A percentile compares a stretch with the other conserved stretches of the same genome.
Conservation (phyloP, 495 filamentous ascomycete genomes). For the Trichoderma gamsii region DNA sequence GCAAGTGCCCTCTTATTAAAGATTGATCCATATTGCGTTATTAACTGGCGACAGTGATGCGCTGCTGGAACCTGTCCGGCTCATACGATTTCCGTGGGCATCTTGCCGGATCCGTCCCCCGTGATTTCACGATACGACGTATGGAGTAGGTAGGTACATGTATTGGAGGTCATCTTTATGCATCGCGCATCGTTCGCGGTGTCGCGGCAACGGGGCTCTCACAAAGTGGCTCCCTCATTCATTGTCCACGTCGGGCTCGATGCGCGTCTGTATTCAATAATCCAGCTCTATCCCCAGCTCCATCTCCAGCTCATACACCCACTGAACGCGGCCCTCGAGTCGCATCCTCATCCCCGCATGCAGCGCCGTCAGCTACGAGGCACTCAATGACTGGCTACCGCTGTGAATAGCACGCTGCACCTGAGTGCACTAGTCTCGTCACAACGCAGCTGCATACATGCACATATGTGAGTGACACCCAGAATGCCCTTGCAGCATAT, state of each 20-base stretch:
- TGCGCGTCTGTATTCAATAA: not conserved
- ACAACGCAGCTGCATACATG: not conserved
- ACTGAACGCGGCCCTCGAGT: not conserved
- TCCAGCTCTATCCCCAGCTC: not conserved
- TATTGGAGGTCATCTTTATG: too few relatives aligned
- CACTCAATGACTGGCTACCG: slow-evolving; percentile 7
- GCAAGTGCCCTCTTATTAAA: not conserved
- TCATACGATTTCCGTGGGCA: not conserved
- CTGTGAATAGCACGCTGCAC: not conserved
- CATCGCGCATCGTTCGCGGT: not conserved
- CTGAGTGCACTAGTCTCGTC: not conserved
- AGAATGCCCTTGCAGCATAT: too few relatives aligned
- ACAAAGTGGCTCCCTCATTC: not conserved
- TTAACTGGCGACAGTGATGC: not conserved
- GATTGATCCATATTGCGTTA: slow-evolving; percentile 1
- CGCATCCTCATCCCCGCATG: slow-evolving; percentile 1
- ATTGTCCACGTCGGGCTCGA: not conserved
- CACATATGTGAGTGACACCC: slow-evolving; percentile 11
- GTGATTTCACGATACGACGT: not conserved
- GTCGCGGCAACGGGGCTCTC: not conserved
- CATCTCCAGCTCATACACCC: not conserved
- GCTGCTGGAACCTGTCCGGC: not conserved
- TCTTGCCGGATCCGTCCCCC: not conserved
- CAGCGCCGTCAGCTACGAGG: slow-evolving; percentile 10
- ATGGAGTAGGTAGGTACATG: too few relatives aligned